Evolutionary conservation across 192 early-diverging fungal species (phyloP), one percentile per base, ranked within the genome.

Genomic region (Coemansia sp.): DNA sequence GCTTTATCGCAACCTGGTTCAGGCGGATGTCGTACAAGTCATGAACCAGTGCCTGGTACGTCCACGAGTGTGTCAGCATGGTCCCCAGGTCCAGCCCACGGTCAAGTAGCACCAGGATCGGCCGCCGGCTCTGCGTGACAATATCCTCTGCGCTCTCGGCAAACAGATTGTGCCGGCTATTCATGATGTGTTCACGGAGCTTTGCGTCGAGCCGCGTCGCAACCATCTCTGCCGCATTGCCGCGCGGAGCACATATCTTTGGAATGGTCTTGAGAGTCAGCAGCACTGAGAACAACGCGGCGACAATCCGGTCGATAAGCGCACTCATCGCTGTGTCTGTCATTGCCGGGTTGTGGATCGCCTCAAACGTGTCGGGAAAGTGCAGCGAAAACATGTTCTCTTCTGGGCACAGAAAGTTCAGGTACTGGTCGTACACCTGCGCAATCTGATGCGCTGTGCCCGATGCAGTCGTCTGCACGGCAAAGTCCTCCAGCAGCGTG

Each of bases 51-150:
- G 91, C 88, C 51, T 94, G 86, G 64, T 99, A 99, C 0, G 95
- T 98, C 96, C 96, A 99, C 7, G 95, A 90, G 67, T 99, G 96
- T 44, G 75, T 83, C 38, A 99, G 77, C 85, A 99, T 91, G 9
- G 88, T 80, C 7, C 81, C 79, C 37, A 98, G 64, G 68, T 99
- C 96, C 73, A 94, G 68, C 54, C 88, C 90, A 27, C 96, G 79
- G 45, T 99, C 96, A 20, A 96, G 64, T 8, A 99, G 64, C 10
- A 99, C 81, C 38, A 99, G 72, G 5, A 95, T 86, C 44, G 73
- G 74, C 42, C 85, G 86, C 20, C 80, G 67, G 50, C 75, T 81
- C 45, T 85, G 77, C 5, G 75, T 62, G 44, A 66, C 44, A 40
- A 58, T 33, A 18, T 74, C 64, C 17, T 65, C 70, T 11, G 52